phyloP scores from a whole-genome alignment of 1,284 basidiomycete genomes.

The Puccinia triticina region DNA sequence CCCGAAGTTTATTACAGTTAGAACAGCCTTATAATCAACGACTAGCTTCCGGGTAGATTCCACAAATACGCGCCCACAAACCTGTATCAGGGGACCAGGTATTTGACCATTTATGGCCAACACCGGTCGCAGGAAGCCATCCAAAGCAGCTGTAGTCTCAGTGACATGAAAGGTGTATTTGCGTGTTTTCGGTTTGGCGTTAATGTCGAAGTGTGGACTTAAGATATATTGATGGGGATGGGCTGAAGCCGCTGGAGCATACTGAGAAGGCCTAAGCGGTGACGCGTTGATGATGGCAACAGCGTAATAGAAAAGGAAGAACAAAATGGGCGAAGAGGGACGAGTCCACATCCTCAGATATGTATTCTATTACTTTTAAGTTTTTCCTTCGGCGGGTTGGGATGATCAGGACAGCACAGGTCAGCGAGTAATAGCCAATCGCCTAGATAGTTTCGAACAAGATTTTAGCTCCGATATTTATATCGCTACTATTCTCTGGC shows the following conservation, averaged over 20 bases:
- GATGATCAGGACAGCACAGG: neutral
- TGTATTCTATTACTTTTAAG: neutral
- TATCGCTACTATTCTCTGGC: neutral
- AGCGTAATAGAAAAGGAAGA: neutral
- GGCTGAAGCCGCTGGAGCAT: neutral
- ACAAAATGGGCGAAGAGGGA: neutral
- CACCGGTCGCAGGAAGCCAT: conserved; percentile 62
- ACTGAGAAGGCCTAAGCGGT: neutral
- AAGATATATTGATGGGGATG: conserved; percentile 52
- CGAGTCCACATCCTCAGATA: neutral
- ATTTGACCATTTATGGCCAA: conserved; percentile 65
- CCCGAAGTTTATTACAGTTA: neutral
- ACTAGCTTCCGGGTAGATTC: neutral
- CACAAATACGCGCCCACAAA: neutral
- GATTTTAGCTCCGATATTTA: neutral
- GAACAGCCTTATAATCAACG: neutral
- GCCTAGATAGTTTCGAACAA: neutral
- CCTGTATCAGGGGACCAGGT: conserved; percentile 65
- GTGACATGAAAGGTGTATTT: conserved; percentile 55
- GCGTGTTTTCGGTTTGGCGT: conserved; percentile 54
- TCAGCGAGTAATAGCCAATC: neutral
- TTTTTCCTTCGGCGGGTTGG: neutral
- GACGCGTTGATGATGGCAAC: neutral
- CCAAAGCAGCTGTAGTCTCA: conserved; percentile 57
- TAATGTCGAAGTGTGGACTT: conserved; percentile 54